Evolutionary conservation across 352 stramenopile genomes (phyloP).

Genomic region (Phytophthora hibernalis): DNA sequence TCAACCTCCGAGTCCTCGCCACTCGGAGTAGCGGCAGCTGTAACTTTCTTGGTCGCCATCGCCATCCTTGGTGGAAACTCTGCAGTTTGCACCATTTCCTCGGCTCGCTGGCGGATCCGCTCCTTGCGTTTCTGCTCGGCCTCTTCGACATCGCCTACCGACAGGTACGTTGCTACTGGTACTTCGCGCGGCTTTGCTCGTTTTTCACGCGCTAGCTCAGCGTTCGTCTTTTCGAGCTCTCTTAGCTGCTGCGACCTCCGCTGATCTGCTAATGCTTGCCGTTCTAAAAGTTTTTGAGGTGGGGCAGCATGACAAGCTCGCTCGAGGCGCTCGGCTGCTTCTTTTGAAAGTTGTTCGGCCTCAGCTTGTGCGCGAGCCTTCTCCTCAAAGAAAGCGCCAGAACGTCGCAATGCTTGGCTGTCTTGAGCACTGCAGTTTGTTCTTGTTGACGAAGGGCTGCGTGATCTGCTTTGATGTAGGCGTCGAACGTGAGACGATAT

Average conservation of each 20-base stretch:
- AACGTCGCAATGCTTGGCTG: conserved; percentile 39
- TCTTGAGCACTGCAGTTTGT: conserved; percentile 13
- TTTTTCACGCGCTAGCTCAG: conserved; percentile 43
- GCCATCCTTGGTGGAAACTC: conserved; percentile 65
- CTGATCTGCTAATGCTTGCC: conserved; percentile 46
- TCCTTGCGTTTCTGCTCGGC: conserved; percentile 55
- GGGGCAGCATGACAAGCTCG: conserved; percentile 56
- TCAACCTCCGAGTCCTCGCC: background rate
- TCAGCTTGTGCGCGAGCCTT: conserved; percentile 58
- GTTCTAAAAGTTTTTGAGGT: conserved; percentile 60
- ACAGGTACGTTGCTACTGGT: conserved; percentile 60
- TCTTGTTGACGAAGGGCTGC: conserved; percentile 28
- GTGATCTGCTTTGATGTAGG: conserved; percentile 20
- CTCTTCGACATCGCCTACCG: conserved; percentile 20
- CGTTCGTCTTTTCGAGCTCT: conserved; percentile 45
- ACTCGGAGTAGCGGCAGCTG: background rate
- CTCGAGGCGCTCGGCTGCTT: conserved; percentile 44
- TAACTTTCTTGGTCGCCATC: conserved; percentile 25
- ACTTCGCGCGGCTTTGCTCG: conserved; percentile 58
- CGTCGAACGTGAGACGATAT: conserved; percentile 22
- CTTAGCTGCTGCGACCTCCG: conserved; percentile 53
- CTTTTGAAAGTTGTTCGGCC: conserved; percentile 25
- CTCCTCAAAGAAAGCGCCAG: conserved; percentile 66
- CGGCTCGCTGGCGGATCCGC: conserved; percentile 56
- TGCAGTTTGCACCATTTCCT: conserved; percentile 49